Evolutionary conservation across 1,284 basidiomycete genomes (phyloP).

Genomic region (Pseudomicrostroma phylloplanum): DNA sequence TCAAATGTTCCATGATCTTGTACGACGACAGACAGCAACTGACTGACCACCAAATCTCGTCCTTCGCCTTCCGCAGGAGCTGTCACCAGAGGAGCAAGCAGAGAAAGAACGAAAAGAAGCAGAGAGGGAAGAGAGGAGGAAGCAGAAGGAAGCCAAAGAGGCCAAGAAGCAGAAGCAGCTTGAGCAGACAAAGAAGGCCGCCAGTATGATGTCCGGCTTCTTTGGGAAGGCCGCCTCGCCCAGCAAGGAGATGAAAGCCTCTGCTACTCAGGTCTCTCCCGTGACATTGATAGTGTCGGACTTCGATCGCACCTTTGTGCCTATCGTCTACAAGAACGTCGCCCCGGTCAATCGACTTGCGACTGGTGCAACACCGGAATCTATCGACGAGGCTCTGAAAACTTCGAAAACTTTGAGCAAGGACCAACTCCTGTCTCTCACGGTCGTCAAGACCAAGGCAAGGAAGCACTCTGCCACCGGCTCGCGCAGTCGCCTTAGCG

Average conservation of each 20-base stretch:
- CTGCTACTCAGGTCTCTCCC: not conserved
- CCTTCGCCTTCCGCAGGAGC: too few species aligned
- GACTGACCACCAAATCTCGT: too few species aligned
- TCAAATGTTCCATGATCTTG: not conserved
- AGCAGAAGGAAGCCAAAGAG: constrained; percentile 14
- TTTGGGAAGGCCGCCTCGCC: constrained; percentile 19
- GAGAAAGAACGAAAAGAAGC: constrained; percentile 50
- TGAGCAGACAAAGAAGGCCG: constrained; percentile 27
- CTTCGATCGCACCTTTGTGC: constrained; percentile 43
- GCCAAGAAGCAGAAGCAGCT: constrained; percentile 16
- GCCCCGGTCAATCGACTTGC: constrained; percentile 41
- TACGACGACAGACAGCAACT: not conserved
- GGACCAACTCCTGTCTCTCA: not conserved
- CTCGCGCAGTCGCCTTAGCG: constrained; percentile 33
- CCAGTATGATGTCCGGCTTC: constrained; percentile 40
- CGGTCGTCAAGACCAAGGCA: not conserved
- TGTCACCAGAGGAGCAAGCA: constrained; percentile 16
- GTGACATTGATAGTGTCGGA: constrained; percentile 17
- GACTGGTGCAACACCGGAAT: constrained; percentile 10
- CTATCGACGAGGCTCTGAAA: not conserved
- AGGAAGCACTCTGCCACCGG: constrained; percentile 17
- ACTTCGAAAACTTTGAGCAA: not conserved
- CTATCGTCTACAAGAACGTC: constrained; percentile 43
- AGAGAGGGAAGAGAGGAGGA: constrained; percentile 58
- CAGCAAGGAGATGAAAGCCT: constrained; percentile 1